Conservation (phyloP, 2,329 filamentous ascomycete genomes). For the Alternaria ethzedia region DNA sequence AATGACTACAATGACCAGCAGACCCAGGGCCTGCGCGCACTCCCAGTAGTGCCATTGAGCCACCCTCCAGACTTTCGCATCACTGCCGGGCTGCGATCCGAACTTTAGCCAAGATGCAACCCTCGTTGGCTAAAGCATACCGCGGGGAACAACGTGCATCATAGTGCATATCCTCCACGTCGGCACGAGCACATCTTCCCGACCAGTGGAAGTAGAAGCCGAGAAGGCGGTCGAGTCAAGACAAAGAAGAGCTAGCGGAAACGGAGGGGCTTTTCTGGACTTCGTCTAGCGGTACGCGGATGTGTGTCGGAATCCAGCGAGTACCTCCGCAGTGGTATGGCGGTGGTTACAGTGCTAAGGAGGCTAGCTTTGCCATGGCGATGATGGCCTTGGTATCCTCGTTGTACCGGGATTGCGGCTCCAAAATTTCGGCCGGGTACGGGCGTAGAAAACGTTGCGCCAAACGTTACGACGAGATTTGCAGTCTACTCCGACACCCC, state of each 20-base stretch:
- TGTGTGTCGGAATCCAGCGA: constrained; percentile 47
- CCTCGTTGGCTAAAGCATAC: constrained; percentile 48
- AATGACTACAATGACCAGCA: background rate
- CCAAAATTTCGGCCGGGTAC: constrained; percentile 35
- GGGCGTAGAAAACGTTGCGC: constrained; percentile 34
- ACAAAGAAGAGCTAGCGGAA: constrained; percentile 19
- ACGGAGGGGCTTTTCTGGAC: constrained; percentile 50
- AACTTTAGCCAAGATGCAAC: constrained; percentile 49
- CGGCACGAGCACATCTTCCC: constrained; percentile 42
- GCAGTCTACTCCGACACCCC: constrained; percentile 51
- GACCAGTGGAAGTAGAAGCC: constrained; percentile 41
- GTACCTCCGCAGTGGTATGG: background rate
- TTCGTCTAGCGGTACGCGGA: constrained; percentile 50
- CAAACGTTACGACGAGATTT: constrained; percentile 52
- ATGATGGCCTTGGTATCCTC: constrained; percentile 58
- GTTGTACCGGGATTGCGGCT: constrained; percentile 51
- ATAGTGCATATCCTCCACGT: constrained; percentile 51
- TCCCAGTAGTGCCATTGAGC: background rate
- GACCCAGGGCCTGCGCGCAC: background rate
- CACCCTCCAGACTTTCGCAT: constrained; percentile 53
- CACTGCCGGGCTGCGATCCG: constrained; percentile 60
- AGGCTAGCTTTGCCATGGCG: constrained; percentile 52
- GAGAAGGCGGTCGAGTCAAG: constrained; percentile 36
- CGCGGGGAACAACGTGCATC: constrained; percentile 47
- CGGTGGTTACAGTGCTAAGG: background rate